Conservation (phyloP, 306 rosid genomes). For the Potentilla sterilis region DNA sequence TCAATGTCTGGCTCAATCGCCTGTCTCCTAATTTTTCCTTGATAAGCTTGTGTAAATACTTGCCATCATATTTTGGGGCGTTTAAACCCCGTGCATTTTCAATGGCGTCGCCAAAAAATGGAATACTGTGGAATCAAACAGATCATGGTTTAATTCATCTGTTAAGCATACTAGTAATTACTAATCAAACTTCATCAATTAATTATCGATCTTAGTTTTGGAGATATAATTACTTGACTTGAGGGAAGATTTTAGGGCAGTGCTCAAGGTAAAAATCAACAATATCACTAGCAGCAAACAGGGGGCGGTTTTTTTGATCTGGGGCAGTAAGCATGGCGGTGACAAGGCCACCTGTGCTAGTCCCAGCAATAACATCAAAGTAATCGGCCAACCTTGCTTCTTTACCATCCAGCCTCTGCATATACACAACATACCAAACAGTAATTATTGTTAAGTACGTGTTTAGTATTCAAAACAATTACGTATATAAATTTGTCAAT, state of each 20-base stretch:
- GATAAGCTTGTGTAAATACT: background rate
- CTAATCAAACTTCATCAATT: too few species aligned
- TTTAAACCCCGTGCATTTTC: background rate
- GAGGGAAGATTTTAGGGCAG: conserved; percentile 1
- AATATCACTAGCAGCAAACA: background rate
- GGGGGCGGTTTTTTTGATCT: background rate
- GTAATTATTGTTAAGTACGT: background rate
- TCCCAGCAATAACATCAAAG: conserved; percentile 24
- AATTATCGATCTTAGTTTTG: background rate
- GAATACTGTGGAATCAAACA: background rate
- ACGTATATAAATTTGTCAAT: background rate
- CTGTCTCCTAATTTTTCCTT: background rate
- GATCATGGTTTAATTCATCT: background rate
- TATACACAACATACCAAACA: background rate
- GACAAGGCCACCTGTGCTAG: conserved; percentile 19
- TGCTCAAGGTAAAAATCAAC: background rate
- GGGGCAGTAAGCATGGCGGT: conserved; percentile 8
- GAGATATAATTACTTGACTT: background rate
- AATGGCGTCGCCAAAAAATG: background rate
- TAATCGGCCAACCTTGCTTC: conserved; percentile 25
- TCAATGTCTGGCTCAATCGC: background rate
- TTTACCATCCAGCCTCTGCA: background rate
- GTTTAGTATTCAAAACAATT: background rate
- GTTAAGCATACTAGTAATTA: background rate
- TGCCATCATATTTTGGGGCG: conserved; percentile 9